Base-by-base conservation (phyloP, 2,329 filamentous ascomycete species). In the Scortechinia acanthostroma region DNA sequence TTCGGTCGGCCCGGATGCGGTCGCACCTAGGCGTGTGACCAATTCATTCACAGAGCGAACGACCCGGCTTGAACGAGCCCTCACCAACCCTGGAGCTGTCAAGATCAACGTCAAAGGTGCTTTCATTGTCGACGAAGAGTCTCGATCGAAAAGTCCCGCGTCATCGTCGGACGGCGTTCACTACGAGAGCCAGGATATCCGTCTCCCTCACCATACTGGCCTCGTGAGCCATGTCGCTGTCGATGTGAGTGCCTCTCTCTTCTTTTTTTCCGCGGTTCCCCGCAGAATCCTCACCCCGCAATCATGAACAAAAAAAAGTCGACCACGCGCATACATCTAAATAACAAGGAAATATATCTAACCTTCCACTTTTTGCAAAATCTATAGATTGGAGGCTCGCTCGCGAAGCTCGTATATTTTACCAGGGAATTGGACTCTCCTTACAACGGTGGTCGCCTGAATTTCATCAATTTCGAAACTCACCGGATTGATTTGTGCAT, bases 391-490 rank as follows among this genome's bases (percentile, higher is more conserved):
- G 93, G 93, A 52, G 93, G 93, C 53, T 95, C 91, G 15, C 74
- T 98, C 23, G 91, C 90, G 52, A 98, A 98, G 69, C 80, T 98
- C 42, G 93, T 98, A 48, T 98, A 96, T 70, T 97, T 97, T 60
- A 93, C 91, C 16, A 86, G 88, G 52, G 93, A 97, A 65, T 77
- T 86, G 35, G 77, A 86, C 58, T 86, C 85, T 13, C 78, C 74
- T 21, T 86, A 91, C 54, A 83, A 86, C 43, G 93, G 93, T 46
- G 93, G 93, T 46, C 83, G 93, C 20, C 73, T 98, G 45, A 95
- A 95, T 65, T 98, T 98, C 60, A 77, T 95, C 57, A 94, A 85
- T 58, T 97, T 97, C 66, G 93, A 98, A 69, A 97, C 93, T 3
- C 89, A 96, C 57, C 80, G 82, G 48, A 95, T 98, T 56, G 89